These are phyloP conservation scores for Leccinum pachyderme DNA, from an alignment of 1,284 basidiomycete species.

Conservation along the genomic window DNA sequence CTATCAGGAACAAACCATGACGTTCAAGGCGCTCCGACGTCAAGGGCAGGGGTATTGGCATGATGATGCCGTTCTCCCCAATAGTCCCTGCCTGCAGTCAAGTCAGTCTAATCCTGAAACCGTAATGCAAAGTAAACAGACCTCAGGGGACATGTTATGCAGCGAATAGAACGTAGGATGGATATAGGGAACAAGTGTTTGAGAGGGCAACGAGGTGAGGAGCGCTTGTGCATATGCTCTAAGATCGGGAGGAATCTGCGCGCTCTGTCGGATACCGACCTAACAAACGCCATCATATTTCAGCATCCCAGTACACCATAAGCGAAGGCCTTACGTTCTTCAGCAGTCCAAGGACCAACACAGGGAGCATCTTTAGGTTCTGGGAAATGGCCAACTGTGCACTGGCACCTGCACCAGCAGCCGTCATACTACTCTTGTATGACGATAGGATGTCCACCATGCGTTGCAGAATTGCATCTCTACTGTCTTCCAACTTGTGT, in stretches of 20 bases:
- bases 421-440: constrained; percentile 97
- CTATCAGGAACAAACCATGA: constrained; percentile 95
- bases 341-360: constrained; percentile 85
- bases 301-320: constrained; percentile 4
- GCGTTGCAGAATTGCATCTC: constrained; percentile 89
- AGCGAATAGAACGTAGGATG: constrained; percentile 95
- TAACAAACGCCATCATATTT: constrained; percentile 29
- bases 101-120: constrained; percentile 10
- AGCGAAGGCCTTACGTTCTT: constrained; percentile 75
- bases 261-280: constrained; percentile 93
- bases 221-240: constrained; percentile 94
- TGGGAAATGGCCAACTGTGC: constrained; percentile 92
- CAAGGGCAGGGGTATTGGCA: constrained; percentile 87
- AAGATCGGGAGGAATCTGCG: constrained; percentile 95
- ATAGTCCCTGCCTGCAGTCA: constrained; percentile 69
- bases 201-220: constrained; percentile 88
- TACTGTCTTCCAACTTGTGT: constrained; percentile 90
- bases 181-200: constrained; percentile 90
- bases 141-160: constrained; percentile 95
- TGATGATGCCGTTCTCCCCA: constrained; percentile 76
- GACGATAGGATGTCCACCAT: constrained; percentile 88
- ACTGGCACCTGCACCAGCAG: constrained; percentile 87
- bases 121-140: constrained; percentile 33
- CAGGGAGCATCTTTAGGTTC: constrained; percentile 92
- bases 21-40: constrained; percentile 93